Evolutionary conservation across 805 yeast genomes (phyloP), one percentile per base, ranked within the genome.

Genomic region (Pichia pseudocactophila): DNA sequence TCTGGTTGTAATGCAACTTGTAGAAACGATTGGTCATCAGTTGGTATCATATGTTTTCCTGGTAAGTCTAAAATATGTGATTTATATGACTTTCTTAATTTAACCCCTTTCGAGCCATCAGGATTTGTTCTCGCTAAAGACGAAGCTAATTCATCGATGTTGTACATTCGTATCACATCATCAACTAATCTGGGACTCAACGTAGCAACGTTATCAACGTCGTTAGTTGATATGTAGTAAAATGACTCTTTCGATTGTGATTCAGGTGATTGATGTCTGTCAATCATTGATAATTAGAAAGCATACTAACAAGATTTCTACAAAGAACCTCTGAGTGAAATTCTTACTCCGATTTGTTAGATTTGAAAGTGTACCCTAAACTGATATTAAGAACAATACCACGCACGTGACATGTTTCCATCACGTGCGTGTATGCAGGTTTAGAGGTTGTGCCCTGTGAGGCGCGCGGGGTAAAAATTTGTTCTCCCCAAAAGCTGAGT

Each of bases 81-180:
- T 61, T 92, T 92, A 64, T 92, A 92, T 0, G 97, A 87, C 63
- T 92, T 92, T 53, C 98, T 73, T 42, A 92, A 72, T 63, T 92
- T 92, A 31, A 88, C 88, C 42, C 96, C 96, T 52, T 85, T 88
- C 0, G 92, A 74, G 0, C 96, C 96, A 54, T 82, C 94, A 2
- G 87, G 80, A 54, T 85, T 88, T 10, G 81, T 73, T 55, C 98
- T 73, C 1, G 96, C 95, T 34, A 92, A 81, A 3, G 95, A 80
- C 42, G 74, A 69, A 1, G 96, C 84, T 12, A 89, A 65, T 2
- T 70, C 72, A 32, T 74, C 73, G 33, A 92, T 63, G 2, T 79
- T 80, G 53, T 87, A 92, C 13, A 82, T 60, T 20, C 74, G 64
- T 17, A 88, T 71, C 40, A 92, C 67, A 60, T 89, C 84, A 42